These are phyloP conservation scores for Pythium angustatum DNA, from an alignment of 352 stramenopile species.

Conservation along the genomic window DNA sequence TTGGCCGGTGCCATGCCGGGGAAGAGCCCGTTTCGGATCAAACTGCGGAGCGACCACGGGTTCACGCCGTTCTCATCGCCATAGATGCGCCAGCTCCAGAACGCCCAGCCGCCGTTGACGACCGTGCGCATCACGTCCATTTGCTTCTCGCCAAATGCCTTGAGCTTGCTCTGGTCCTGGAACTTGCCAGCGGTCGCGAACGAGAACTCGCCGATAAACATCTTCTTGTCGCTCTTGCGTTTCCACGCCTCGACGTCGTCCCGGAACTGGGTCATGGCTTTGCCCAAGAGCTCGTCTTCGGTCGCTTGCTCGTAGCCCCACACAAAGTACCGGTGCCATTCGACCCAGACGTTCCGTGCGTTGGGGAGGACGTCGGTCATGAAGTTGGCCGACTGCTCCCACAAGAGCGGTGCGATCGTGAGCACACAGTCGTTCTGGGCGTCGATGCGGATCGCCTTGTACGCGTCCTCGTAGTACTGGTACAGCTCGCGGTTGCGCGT, in stretches of 20 bases:
- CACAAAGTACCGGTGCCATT: constrained; percentile 85
- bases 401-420: constrained; percentile 52
- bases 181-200: constrained; percentile 70
- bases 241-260: constrained; percentile 46
- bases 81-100: constrained; percentile 76
- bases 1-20: too few species aligned
- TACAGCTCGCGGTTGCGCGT: constrained; percentile 62
- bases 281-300: constrained; percentile 50
- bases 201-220: constrained; percentile 68
- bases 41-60: constrained; percentile 61
- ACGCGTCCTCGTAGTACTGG: constrained; percentile 76
- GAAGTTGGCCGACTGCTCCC: constrained; percentile 43
- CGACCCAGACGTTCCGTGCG: constrained; percentile 80
- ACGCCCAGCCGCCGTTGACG: constrained; percentile 63
- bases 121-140: constrained; percentile 53
- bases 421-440: constrained; percentile 66
- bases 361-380: constrained; percentile 59
- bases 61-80: constrained; percentile 60
- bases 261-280: constrained; percentile 49
- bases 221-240: constrained; percentile 29
- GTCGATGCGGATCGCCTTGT: constrained; percentile 51
- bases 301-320: constrained; percentile 72
- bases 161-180: constrained; percentile 40
- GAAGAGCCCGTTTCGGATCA: constrained; percentile 47
- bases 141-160: constrained; percentile 50